Evolutionary conservation across 768 basidiomycete species (phyloP), one percentile per base, ranked within the genome.

Genomic region (Rubroboletus pulcherrimus): DNA sequence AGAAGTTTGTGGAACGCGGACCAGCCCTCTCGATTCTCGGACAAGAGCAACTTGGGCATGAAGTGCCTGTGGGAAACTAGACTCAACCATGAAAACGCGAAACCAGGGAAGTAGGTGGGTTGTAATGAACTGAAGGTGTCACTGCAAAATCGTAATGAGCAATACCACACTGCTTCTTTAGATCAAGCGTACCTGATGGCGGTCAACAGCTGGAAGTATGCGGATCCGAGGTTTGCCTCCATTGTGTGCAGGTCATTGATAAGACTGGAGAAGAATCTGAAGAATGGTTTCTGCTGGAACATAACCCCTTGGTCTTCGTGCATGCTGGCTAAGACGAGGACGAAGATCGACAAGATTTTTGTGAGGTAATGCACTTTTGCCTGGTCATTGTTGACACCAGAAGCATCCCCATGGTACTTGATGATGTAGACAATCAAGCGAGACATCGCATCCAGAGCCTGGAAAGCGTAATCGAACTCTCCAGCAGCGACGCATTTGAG

Each of bases 351-450:
- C 55, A 99, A 75, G 56, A 98, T 98, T 76, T 98, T 98, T 50
- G 92, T 93, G 64, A 97, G 77, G 74, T 98, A 98, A 70, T 96
- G 91, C 12, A 95, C 91, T 71, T 97, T 97, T 17, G 94, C 93
- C 63, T 93, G 89, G 63, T 96, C 94, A 64, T 92, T 93, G 73
- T 94, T 91, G 55, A 91, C 80, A 10, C 91, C 93, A 12, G 89
- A 85, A 29, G 94, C 91, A 74, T 99, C 97, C 11, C 95, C 97
- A 63, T 98, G 96, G 71, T 98, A 98, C 77, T 98, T 98, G 83
- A 98, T 94, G 75, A 99, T 95, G 73, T 97, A 93, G 35, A 93
- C 90, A 61, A 99, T 92, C 57, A 99, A 78, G 60, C 93, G 85
- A 37, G 96, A 93, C 78, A 98, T 85, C 1, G 97, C 94, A 71